Conservation (phyloP, 495 filamentous ascomycete species). For the Penicillium egyptiacum region DNA sequence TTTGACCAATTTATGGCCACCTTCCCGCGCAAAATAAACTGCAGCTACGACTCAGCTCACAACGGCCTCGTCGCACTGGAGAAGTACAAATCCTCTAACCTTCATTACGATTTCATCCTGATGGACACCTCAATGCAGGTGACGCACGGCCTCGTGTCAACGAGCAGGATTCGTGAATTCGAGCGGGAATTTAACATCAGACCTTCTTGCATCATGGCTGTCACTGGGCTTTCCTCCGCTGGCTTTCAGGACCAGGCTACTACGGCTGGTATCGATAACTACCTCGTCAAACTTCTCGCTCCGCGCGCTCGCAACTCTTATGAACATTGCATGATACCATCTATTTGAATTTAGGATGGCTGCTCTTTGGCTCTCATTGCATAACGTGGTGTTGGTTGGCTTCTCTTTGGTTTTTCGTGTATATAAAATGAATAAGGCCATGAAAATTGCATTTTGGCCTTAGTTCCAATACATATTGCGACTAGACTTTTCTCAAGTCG, state of each 20-base stretch:
- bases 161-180: constrained; percentile 53
- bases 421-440: not conserved
- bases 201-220: constrained; percentile 45
- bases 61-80: constrained; percentile 62
- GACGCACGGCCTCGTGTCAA: constrained; percentile 62
- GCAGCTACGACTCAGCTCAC: constrained; percentile 50
- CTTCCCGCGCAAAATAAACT: constrained; percentile 55
- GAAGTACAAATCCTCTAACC: constrained; percentile 39
- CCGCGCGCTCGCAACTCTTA: constrained; percentile 38
- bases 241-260: constrained; percentile 43
- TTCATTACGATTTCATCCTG: constrained; percentile 51
- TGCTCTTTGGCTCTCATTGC: not conserved
- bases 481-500: not conserved
- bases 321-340: constrained; percentile 34
- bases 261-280: constrained; percentile 47
- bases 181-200: constrained; percentile 35
- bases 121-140: constrained; percentile 70
- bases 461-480: not conserved
- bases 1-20: too few species aligned
- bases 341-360: not conserved
- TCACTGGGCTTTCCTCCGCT: constrained; percentile 48
- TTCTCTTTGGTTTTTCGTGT: not conserved
- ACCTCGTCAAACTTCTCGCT: constrained; percentile 52
- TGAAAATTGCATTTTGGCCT: not conserved
- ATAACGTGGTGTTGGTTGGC: not conserved